Conservation (phyloP, 2,329 filamentous ascomycete species). For the Fusarium pseudocircinatum region DNA sequence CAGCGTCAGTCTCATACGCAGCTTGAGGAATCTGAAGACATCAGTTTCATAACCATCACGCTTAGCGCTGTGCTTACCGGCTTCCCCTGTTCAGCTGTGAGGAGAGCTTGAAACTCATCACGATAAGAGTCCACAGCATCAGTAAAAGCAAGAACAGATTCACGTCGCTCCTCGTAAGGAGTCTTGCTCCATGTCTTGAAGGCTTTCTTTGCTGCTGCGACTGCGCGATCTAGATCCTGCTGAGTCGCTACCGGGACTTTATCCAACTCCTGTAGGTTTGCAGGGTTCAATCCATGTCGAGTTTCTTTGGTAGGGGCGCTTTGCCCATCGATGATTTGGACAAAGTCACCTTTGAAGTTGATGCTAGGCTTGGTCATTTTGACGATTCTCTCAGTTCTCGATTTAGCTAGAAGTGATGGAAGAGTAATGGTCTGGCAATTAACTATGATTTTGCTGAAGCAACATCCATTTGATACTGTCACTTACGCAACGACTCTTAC, state of each 20-base stretch:
- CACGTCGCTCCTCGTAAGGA: conserved; percentile 32
- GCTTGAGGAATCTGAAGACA: conserved; percentile 30
- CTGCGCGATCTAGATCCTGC: conserved; percentile 39
- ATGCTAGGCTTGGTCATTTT: conserved; percentile 1
- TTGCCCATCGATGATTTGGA: conserved; percentile 39
- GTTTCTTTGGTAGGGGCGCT: conserved; percentile 18
- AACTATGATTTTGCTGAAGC: neutral
- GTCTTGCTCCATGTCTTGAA: conserved; percentile 42
- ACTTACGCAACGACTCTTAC: neutral
- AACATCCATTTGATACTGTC: neutral
- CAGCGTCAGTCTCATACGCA: conserved; percentile 33
- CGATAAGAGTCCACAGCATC: conserved; percentile 34
- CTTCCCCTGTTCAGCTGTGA: conserved; percentile 45
- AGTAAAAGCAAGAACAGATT: conserved; percentile 36
- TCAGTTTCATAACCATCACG: neutral
- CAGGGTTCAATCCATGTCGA: conserved; percentile 43
- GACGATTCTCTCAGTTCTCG: no score
- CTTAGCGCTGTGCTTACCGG: conserved; percentile 17
- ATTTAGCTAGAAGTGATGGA: neutral
- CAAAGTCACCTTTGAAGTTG: conserved; percentile 20
- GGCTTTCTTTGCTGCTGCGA: conserved; percentile 34
- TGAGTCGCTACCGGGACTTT: conserved; percentile 39
- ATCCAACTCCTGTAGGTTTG: conserved; percentile 42
- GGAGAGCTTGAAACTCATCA: conserved; percentile 35
- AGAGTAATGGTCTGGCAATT: no score